Conservation (phyloP, 257 asterid species). For the Forsythia suspensa region DNA sequence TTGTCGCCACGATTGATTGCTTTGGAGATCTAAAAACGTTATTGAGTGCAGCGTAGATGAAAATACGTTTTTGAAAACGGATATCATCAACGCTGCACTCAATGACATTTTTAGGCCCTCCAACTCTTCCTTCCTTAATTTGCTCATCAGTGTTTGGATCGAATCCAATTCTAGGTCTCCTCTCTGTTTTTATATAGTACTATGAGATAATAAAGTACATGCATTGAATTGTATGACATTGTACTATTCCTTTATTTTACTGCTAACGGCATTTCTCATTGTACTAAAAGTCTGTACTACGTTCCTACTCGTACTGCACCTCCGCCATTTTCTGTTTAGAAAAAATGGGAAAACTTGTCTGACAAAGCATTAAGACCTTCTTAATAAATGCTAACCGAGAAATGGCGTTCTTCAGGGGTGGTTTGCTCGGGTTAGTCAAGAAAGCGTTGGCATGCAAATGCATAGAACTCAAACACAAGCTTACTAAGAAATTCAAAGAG, state of each 20-base stretch:
- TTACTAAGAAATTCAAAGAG: neutral
- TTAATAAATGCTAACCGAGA: neutral
- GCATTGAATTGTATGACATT: neutral
- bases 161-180: neutral
- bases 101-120: conserved; percentile 57
- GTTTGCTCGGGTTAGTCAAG: neutral
- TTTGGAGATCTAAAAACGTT: conserved; percentile 38
- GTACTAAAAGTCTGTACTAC: conserved; percentile 10
- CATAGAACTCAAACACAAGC: neutral
- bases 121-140: neutral
- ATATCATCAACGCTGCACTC: conserved; percentile 88
- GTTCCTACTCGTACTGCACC: neutral
- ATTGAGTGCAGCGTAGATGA: conserved; percentile 57
- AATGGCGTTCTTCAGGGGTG: neutral
- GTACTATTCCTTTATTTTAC: conserved; percentile 10
- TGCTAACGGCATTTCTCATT: neutral
- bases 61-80: conserved; percentile 4
- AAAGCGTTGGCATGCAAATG: neutral
- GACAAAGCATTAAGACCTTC: too few species aligned
- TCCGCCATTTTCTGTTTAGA: neutral
- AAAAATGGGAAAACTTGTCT: too few species aligned
- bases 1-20: conserved; percentile 3
- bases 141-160: neutral
- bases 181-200: neutral
- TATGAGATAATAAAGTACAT: neutral